Conservation (phyloP, 352 stramenopile species). For the Globisporangium splendens region DNA sequence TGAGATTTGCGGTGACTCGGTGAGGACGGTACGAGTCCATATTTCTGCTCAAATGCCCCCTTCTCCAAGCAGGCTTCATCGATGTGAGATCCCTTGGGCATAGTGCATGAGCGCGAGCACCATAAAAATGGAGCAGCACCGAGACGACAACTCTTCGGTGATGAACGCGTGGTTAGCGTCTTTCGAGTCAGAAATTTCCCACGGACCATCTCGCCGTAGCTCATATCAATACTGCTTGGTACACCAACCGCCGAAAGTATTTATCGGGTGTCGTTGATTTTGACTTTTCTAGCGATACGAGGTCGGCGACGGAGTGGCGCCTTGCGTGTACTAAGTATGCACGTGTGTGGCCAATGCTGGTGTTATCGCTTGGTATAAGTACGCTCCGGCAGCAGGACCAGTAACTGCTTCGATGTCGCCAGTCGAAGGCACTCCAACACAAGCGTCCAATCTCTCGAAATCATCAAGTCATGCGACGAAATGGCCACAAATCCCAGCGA, state of each 20-base stretch:
- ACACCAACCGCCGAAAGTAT: slow-evolving; percentile 13
- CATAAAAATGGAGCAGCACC: slow-evolving; percentile 81
- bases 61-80: slow-evolving; percentile 50
- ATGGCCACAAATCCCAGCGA: slow-evolving; percentile 76
- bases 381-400: slow-evolving; percentile 78
- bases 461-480: slow-evolving; percentile 63
- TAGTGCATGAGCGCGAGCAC: slow-evolving; percentile 77
- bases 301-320: slow-evolving; percentile 78
- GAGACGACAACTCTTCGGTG: slow-evolving; percentile 76
- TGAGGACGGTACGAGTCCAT: slow-evolving; percentile 26
- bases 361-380: slow-evolving; percentile 55
- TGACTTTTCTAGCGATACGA: slow-evolving; percentile 48
- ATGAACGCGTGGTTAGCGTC: slow-evolving; percentile 73
- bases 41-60: slow-evolving; percentile 57
- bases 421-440: slow-evolving; percentile 60
- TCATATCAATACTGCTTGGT: slow-evolving; percentile 24
- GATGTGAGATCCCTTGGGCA: slow-evolving; percentile 54
- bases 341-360: slow-evolving; percentile 74
- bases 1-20: slow-evolving; percentile 18
- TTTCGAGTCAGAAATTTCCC: slow-evolving; percentile 41
- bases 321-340: slow-evolving; percentile 80
- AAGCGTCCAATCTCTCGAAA: slow-evolving; percentile 72
- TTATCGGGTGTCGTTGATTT: slow-evolving; percentile 28
- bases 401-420: slow-evolving; percentile 45
- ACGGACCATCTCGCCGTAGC: slow-evolving; percentile 62